Evolutionary conservation across 139 green algal genomes (phyloP).

Genomic region (Micractinium sp.): DNA sequence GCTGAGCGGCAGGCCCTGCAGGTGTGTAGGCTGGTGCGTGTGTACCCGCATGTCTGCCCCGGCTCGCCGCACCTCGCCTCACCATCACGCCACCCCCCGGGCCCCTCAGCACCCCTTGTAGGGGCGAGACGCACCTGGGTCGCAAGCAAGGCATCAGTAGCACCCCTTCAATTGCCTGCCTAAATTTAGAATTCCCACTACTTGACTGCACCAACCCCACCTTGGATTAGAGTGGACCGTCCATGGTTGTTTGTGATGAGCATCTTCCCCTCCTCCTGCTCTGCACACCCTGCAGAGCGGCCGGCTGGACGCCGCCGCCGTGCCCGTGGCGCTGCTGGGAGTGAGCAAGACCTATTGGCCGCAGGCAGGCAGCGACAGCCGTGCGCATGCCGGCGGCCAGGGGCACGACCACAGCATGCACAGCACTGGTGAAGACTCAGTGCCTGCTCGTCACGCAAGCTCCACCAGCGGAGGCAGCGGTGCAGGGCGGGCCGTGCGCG

Average conservation of each 20-base stretch:
- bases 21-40: neutral
- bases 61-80: no score
- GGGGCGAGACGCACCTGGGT: no score
- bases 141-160: no score
- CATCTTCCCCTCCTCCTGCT: neutral
- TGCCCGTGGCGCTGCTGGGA: slow-evolving; percentile 60
- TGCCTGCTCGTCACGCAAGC: no score
- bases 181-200: no score
- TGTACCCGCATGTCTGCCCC: no score
- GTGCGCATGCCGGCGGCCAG: neutral
- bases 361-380: neutral
- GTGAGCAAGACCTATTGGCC: slow-evolving; percentile 65
- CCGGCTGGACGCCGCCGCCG: neutral
- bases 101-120: no score
- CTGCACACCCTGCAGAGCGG: neutral
- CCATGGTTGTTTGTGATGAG: no score
- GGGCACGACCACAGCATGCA: neutral
- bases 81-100: no score
- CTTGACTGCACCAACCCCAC: no score
- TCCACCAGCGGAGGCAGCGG: neutral
- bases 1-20: slow-evolving; percentile 61
- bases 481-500: slow-evolving; percentile 1
- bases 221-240: no score
- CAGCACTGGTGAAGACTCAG: neutral
- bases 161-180: no score